Conservation (phyloP, 2,329 filamentous ascomycete species). For the Colletotrichum shisoi region DNA sequence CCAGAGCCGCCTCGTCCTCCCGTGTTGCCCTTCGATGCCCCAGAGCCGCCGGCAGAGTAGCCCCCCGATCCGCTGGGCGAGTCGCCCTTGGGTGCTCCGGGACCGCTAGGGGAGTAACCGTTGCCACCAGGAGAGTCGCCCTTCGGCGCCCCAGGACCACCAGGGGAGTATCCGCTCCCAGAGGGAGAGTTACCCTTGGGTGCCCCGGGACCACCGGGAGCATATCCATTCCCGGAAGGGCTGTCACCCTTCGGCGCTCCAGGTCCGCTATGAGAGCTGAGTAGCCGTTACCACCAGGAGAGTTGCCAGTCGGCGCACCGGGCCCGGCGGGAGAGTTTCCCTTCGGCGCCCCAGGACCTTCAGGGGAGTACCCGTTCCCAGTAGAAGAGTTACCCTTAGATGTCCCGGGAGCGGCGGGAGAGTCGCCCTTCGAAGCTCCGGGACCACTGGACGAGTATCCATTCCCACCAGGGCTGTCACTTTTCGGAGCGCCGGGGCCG, state of each 20-base stretch:
- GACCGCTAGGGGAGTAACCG: background rate
- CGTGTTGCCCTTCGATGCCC: background rate
- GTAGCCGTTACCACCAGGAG: background rate
- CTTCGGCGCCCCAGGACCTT: background rate
- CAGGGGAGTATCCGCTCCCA: no score
- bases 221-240: background rate
- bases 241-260: background rate
- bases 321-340: background rate
- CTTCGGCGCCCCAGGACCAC: no score
- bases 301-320: background rate
- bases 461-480: background rate
- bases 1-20: no score
- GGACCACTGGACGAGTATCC: background rate
- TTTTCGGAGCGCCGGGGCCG: background rate
- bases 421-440: background rate
- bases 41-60: background rate
- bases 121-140: no score
- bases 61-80: no score
- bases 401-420: background rate
- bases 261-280: no score
- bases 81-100: no score
- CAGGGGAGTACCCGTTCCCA: background rate
- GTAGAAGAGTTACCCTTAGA: background rate
- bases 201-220: background rate
- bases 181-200: background rate